A percentile compares a stretch with the other conserved stretches of the same genome.
These are phyloP conservation scores for Suillus discolor DNA, from an alignment of 768 basidiomycete species.

Conservation along the genomic window DNA sequence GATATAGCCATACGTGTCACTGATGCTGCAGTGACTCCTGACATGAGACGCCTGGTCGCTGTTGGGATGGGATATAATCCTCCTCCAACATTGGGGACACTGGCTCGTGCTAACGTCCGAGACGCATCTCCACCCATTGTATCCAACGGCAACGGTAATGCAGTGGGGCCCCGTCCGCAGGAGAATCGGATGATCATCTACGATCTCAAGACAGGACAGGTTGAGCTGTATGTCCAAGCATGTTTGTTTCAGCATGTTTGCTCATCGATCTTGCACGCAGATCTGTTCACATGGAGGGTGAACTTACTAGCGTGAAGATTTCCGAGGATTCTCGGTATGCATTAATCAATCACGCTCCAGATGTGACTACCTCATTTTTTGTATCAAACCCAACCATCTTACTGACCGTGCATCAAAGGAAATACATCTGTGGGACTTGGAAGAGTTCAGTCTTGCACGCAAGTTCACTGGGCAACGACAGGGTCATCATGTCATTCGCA, in stretches of 20 bases:
- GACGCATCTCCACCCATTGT: conserved; percentile 37
- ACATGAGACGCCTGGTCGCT: conserved; percentile 81
- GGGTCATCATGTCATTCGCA: conserved; percentile 82
- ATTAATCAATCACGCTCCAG: conserved; percentile 84
- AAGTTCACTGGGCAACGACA: conserved; percentile 89
- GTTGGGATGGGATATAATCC: conserved; percentile 64
- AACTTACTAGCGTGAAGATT: conserved; percentile 86
- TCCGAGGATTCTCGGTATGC: conserved; percentile 87
- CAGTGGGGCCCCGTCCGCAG: conserved; percentile 36
- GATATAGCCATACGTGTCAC: conserved; percentile 77
- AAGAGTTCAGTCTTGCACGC: conserved; percentile 65
- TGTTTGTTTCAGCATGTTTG: conserved; percentile 15
- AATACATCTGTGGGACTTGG: conserved; percentile 85
- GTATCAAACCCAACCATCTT: neutral
- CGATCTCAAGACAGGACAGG: conserved; percentile 67
- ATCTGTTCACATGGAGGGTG: conserved; percentile 69
- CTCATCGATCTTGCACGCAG: conserved; percentile 37
- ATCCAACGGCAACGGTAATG: conserved; percentile 34
- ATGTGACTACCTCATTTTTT: conserved; percentile 53
- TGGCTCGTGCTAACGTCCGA: conserved; percentile 33
- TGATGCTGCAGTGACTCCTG: conserved; percentile 86
- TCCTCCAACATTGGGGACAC: conserved; percentile 17
- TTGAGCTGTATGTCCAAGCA: conserved; percentile 59
- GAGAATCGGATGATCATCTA: conserved; percentile 77
- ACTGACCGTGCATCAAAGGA: conserved; percentile 54